Percentiles rank a stretch among this genome's conserved stretches.
These are phyloP conservation scores for Starmerella tilneyi DNA, from an alignment of 805 yeast species.

Conservation along the genomic window DNA sequence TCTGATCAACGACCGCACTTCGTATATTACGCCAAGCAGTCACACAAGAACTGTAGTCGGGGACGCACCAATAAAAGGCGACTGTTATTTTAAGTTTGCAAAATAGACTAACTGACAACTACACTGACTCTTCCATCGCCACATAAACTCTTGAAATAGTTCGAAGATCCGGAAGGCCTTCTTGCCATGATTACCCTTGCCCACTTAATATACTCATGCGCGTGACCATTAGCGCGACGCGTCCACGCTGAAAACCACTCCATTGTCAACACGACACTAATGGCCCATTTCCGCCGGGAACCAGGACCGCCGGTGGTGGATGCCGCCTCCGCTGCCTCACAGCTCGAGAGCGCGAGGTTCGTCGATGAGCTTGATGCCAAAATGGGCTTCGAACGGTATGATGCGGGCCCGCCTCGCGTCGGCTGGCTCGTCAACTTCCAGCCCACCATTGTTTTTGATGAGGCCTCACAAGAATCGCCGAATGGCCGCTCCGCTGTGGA, in stretches of 20 bases:
- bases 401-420: constrained; percentile 54
- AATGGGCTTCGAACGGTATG: constrained; percentile 82
- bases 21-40: too few species aligned
- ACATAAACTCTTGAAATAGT: too few species aligned
- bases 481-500: constrained; percentile 86
- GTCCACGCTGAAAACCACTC: constrained; percentile 11
- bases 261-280: neutral
- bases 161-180: too few species aligned
- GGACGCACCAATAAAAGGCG: too few species aligned
- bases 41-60: too few species aligned
- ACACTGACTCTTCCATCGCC: too few species aligned
- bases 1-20: too few species aligned
- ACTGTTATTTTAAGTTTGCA: too few species aligned
- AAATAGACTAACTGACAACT: too few species aligned
- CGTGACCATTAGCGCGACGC: constrained; percentile 4
- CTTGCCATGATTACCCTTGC: too few species aligned
- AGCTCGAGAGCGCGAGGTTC: constrained; percentile 9
- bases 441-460: constrained; percentile 43
- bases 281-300: constrained; percentile 20
- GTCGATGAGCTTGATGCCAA: constrained; percentile 57
- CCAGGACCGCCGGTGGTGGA: constrained; percentile 12
- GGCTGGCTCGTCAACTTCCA: constrained; percentile 98
- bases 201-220: neutral
- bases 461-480: constrained; percentile 27
- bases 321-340: constrained; percentile 18